These are phyloP conservation scores for Diaporthe eres DNA, from an alignment of 2,329 filamentous ascomycete genomes.

Conservation along the genomic window DNA sequence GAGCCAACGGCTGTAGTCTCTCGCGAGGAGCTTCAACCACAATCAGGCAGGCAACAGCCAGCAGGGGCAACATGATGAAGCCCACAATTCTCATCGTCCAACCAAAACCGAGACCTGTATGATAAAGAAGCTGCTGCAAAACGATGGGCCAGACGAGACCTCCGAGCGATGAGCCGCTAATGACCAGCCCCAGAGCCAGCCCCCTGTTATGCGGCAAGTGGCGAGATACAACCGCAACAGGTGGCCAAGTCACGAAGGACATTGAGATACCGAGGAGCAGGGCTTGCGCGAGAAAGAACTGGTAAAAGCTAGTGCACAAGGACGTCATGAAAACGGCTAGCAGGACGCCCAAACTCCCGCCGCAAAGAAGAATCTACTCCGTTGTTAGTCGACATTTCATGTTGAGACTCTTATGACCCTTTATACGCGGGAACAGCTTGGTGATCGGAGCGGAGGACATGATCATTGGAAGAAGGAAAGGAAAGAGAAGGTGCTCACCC, in stretches of 20 bases:
- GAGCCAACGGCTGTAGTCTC: slow-evolving; percentile 52
- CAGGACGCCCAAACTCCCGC: slow-evolving; percentile 36
- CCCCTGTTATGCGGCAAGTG: slow-evolving; percentile 60
- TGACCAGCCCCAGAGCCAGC: slow-evolving; percentile 62
- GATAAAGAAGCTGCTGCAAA: slow-evolving; percentile 61
- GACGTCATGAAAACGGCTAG: slow-evolving; percentile 61
- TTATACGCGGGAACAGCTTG: neutral
- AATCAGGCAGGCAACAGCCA: slow-evolving; percentile 48
- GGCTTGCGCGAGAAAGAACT: slow-evolving; percentile 56
- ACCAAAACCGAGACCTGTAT: slow-evolving; percentile 57
- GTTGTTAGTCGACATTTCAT: neutral
- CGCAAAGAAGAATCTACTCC: slow-evolving; percentile 33
- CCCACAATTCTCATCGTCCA: slow-evolving; percentile 56
- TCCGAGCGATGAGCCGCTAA: slow-evolving; percentile 64
- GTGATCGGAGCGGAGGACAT: neutral
- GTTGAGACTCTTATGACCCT: neutral
- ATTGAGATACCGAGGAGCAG: slow-evolving; percentile 51
- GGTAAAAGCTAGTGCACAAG: slow-evolving; percentile 57
- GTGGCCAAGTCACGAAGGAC: slow-evolving; percentile 57
- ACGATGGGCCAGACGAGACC: slow-evolving; percentile 71
- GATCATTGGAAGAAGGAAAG: neutral
- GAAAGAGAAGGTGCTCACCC: slow-evolving; percentile 26
- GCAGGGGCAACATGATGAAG: slow-evolving; percentile 54
- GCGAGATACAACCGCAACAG: slow-evolving; percentile 28
- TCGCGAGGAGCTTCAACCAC: slow-evolving; percentile 44